Percentiles rank a stretch among this genome's conserved stretches.
These are phyloP conservation scores for Macrophomina tecta DNA, from an alignment of 2,329 filamentous ascomycete genomes.

Conservation along the genomic window DNA sequence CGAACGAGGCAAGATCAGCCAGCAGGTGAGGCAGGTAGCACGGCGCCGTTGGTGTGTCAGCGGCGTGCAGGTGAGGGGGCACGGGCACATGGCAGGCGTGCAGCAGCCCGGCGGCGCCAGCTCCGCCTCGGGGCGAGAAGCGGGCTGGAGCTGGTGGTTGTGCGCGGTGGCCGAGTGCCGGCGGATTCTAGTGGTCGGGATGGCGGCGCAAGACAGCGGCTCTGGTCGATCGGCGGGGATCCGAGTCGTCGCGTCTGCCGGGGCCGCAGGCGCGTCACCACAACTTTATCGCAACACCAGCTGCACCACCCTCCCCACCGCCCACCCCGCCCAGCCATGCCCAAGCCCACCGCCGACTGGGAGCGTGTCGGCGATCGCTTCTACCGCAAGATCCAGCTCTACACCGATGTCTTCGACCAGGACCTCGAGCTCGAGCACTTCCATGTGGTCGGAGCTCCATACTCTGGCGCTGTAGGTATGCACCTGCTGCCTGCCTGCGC, in stretches of 20 bases:
- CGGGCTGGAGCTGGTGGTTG: background rate
- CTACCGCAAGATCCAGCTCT: slow-evolving; percentile 93
- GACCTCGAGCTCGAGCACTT: slow-evolving; percentile 96
- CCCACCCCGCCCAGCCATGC: slow-evolving; percentile 20
- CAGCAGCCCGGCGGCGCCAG: background rate
- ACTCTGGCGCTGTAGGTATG: slow-evolving; percentile 89
- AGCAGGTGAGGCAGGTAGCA: background rate
- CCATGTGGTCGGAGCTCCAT: slow-evolving; percentile 87
- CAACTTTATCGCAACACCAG: slow-evolving; percentile 22
- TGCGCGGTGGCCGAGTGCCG: background rate
- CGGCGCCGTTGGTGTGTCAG: slow-evolving; percentile 8
- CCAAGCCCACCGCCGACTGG: slow-evolving; percentile 84
- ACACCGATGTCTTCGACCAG: slow-evolving; percentile 90
- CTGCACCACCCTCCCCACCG: background rate
- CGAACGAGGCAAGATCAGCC: background rate
- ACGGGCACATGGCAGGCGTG: slow-evolving; percentile 1
- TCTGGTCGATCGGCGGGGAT: background rate
- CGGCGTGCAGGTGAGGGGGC: slow-evolving; percentile 7
- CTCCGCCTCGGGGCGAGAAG: background rate
- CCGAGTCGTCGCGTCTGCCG: background rate
- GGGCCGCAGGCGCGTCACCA: slow-evolving; percentile 8
- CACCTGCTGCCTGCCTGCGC: slow-evolving; percentile 29
- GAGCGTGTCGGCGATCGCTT: slow-evolving; percentile 91
- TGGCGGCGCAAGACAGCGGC: background rate
- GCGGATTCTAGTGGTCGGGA: background rate